These are phyloP conservation scores for Monosporozyma solicola DNA, from an alignment of 805 yeast genomes.

Conservation along the genomic window DNA sequence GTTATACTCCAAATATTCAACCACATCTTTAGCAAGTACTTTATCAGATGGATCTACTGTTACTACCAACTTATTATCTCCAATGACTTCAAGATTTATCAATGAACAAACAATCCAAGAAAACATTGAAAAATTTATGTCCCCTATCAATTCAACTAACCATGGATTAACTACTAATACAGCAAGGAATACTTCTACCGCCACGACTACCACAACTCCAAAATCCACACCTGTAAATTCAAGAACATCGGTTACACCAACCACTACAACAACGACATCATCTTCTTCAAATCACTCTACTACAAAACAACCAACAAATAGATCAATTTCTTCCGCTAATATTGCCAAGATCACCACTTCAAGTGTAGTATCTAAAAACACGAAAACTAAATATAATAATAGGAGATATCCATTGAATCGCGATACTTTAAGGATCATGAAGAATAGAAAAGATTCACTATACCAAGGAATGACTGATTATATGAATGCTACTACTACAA, in stretches of 20 bases:
- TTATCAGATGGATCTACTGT: not conserved
- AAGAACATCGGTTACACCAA: not conserved
- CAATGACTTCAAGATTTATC: not conserved
- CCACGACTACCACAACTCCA: not conserved
- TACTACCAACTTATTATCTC: not conserved
- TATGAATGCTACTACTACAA: conserved; percentile 7
- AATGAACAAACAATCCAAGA: not conserved
- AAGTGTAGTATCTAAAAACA: not conserved
- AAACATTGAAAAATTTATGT: not conserved
- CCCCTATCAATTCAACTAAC: not conserved
- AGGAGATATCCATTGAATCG: conserved; percentile 16
- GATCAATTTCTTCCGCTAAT: conserved; percentile 24
- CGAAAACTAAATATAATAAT: not conserved
- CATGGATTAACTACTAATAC: not conserved
- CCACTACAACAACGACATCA: not conserved
- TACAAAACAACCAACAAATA: conserved; percentile 22
- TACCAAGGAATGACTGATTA: conserved; percentile 6
- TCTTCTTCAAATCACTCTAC: conserved; percentile 9
- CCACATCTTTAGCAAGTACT: not conserved
- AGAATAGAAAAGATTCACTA: conserved; percentile 9
- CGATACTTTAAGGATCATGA: conserved; percentile 16
- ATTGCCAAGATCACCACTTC: not conserved
- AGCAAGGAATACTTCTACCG: not conserved
- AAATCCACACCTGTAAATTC: not conserved
- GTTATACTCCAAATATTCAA: not conserved